phyloP scores from a whole-genome alignment of 768 basidiomycete species.

The Termitomyces titanicus region DNA sequence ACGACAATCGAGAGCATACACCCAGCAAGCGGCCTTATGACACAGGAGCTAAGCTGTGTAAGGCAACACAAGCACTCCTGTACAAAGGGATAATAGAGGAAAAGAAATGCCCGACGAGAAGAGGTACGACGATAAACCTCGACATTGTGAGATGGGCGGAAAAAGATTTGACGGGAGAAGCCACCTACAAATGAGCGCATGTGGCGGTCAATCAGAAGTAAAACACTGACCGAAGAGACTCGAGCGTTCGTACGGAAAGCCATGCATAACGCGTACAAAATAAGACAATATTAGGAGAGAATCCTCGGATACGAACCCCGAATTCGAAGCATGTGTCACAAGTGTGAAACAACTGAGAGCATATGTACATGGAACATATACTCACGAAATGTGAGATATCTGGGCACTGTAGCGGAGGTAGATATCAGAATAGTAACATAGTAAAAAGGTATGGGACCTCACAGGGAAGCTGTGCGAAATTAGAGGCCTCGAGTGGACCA shows the following conservation, averaged over 20 bases:
- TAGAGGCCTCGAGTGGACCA: background rate
- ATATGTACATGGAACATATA: constrained; percentile 29
- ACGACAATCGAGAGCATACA: background rate
- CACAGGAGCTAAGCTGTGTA: background rate
- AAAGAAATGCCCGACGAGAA: background rate
- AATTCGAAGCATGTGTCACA: constrained; percentile 11
- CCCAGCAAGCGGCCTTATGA: background rate
- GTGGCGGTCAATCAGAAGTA: constrained; percentile 1
- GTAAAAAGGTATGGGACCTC: constrained; percentile 18
- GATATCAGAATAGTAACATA: too few relatives aligned
- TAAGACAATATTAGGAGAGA: constrained; percentile 22
- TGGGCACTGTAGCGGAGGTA: too few relatives aligned
- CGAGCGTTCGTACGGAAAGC: constrained; percentile 20
- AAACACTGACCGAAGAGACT: background rate
- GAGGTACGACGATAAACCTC: background rate
- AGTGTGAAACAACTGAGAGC: constrained; percentile 16
- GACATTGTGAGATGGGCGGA: background rate
- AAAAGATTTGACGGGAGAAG: background rate
- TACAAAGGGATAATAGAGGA: constrained; percentile 2
- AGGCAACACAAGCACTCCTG: background rate
- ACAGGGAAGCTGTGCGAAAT: background rate
- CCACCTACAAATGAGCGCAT: background rate
- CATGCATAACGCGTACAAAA: constrained; percentile 19
- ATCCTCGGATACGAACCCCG: constrained; percentile 12
- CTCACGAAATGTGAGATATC: constrained; percentile 20